Conservation (phyloP, 768 basidiomycete species). For the Kwoniella europaea region DNA sequence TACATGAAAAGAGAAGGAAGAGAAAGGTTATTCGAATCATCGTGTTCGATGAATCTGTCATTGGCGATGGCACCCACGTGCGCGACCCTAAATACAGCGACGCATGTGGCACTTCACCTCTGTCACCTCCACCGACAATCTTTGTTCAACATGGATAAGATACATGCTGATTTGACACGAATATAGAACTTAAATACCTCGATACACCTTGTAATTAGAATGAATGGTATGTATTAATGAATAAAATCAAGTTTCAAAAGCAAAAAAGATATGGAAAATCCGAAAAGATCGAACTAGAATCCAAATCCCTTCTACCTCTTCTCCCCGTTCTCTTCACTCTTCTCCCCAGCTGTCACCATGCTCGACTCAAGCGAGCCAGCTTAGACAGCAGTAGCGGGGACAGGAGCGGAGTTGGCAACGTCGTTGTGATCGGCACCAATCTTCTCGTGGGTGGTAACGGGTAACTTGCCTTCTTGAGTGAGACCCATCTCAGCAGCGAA, state of each 20-base stretch:
- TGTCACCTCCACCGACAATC: background rate
- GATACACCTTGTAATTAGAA: background rate
- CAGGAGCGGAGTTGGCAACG: constrained; percentile 22
- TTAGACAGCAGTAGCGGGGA: constrained; percentile 22
- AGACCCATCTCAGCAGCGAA: constrained; percentile 51
- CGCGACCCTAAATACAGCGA: background rate
- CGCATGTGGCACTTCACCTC: background rate
- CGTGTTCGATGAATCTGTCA: background rate
- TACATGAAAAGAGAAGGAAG: background rate
- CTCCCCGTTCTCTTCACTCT: background rate
- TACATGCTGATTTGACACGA: constrained; percentile 4
- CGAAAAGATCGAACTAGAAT: background rate
- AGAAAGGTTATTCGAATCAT: background rate
- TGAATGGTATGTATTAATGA: background rate
- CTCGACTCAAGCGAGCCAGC: background rate
- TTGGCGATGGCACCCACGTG: background rate
- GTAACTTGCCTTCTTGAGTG: constrained; percentile 41
- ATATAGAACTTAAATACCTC: constrained; percentile 1
- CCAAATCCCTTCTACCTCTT: background rate
- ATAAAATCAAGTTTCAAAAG: background rate
- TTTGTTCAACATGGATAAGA: background rate
- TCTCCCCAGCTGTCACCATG: background rate
- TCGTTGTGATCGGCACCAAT: constrained; percentile 22
- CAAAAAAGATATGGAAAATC: background rate
- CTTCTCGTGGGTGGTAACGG: constrained; percentile 28